phyloP scores from a whole-genome alignment of 768 basidiomycete species.

The Megacollybia marginata region DNA sequence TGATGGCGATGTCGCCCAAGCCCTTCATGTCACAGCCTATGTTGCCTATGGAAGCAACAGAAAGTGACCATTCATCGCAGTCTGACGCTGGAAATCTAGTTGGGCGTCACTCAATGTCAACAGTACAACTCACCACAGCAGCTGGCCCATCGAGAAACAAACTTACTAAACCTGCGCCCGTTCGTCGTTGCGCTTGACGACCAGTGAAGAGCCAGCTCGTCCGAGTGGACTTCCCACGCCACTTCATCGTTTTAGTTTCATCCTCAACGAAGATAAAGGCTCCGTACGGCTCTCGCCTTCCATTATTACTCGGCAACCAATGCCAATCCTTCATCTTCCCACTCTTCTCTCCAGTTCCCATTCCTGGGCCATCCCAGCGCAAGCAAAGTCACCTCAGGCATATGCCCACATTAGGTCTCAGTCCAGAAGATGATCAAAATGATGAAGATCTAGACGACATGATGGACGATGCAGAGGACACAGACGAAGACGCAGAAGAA shows the following conservation, averaged over 20 bases:
- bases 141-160: neutral
- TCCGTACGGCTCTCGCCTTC: slow-evolving; percentile 38
- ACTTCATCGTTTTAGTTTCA: neutral
- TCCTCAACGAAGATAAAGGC: slow-evolving; percentile 14
- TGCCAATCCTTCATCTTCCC: slow-evolving; percentile 46
- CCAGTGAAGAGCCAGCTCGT: neutral
- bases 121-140: neutral
- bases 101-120: neutral
- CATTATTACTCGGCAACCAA: slow-evolving; percentile 31
- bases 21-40: neutral
- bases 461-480: slow-evolving; percentile 24
- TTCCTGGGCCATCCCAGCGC: slow-evolving; percentile 1
- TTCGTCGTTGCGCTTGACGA: neutral
- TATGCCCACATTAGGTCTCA: slow-evolving; percentile 47
- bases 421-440: slow-evolving; percentile 12
- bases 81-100: neutral
- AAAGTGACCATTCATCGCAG: neutral
- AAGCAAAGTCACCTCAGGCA: slow-evolving; percentile 23
- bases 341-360: slow-evolving; percentile 26
- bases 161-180: neutral
- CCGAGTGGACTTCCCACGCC: neutral
- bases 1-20: neutral
- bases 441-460: slow-evolving; percentile 26
- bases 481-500: slow-evolving; percentile 25
- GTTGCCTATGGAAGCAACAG: neutral